Base-by-base conservation (phyloP, 345 rosid species). In the Hevea brasiliensis region DNA sequence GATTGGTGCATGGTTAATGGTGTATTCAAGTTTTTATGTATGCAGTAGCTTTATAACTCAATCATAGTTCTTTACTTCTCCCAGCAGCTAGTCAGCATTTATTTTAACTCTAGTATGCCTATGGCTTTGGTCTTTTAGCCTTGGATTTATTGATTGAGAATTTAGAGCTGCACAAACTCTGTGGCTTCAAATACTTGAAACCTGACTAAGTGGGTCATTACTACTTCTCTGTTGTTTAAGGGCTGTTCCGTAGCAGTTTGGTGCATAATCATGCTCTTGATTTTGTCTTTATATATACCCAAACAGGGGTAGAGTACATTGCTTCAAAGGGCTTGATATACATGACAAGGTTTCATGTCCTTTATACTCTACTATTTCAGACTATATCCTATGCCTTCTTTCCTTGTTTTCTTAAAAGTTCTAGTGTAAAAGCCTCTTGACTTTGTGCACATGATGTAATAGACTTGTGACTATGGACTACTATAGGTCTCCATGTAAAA, bases 1-100 rank as follows among this genome's bases (percentile, higher is more conserved):
- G 23, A 53, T 54, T 55, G 26, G 7, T 62, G 9, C 2, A 20
- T 23, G 27, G 37, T 24, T 21, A 54, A 11, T 62, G n/a, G 24
- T 62, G 57, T 32, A 35, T 62, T 62, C 40, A 72, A 18, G 37
- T 65, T 17, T 26, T 40, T 67, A 8, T 42, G 72, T 40, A 47
- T 13, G 24, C 45, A 27, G 7, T 65, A 24, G n/a, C 61, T 62
- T 42, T 13, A 15, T 68, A 50, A 29, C 65, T 37, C 20, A 53
- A 26, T n/a, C 18, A 17, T 50, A 27, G 9, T 63, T 24, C 20
- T 65, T 26, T 15, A 7, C 27, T 47, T 40, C 45, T 32, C 7
- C 7, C 47, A 47, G 17, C 12, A 7, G 56, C 40, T 59, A 60
- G 44, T 44, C 15, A 10, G 62, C 9, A 29, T 50, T 47, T 32